phyloP scores from a whole-genome alignment of 2,329 filamentous ascomycete species.

The Monosporascus cannonballus region DNA sequence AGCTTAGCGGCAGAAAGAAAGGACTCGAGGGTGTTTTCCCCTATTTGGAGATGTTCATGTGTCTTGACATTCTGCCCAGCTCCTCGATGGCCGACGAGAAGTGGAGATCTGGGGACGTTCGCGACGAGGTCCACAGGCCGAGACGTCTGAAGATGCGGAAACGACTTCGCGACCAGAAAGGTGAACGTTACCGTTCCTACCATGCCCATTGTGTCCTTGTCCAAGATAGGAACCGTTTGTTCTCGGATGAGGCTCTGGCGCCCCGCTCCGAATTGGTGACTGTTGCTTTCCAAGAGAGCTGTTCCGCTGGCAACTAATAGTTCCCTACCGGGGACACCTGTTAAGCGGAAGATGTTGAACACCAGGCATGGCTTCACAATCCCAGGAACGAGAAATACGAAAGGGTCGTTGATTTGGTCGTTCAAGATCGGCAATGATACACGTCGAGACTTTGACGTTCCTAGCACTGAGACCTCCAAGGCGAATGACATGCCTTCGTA shows the following conservation, averaged over 20 bases:
- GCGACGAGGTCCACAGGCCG: too few relatives aligned
- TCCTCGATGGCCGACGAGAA: slow-evolving; percentile 30
- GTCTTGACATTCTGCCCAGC: slow-evolving; percentile 22
- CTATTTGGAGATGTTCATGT: slow-evolving; percentile 27
- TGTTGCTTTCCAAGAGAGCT: slow-evolving; percentile 18
- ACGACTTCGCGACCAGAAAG: slow-evolving; percentile 24
- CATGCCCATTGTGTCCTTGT: slow-evolving; percentile 20
- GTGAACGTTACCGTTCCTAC: slow-evolving; percentile 29
- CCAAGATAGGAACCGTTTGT: slow-evolving; percentile 25
- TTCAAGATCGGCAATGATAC: slow-evolving; percentile 20
- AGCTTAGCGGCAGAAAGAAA: slow-evolving; percentile 27
- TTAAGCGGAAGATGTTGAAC: slow-evolving; percentile 14
- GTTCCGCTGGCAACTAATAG: slow-evolving; percentile 21
- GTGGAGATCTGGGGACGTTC: background rate
- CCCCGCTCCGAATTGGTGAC: slow-evolving; percentile 16
- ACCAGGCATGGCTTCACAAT: slow-evolving; percentile 6
- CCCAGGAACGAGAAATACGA: slow-evolving; percentile 14
- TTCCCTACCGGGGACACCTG: background rate
- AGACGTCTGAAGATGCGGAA: slow-evolving; percentile 1
- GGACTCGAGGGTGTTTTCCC: slow-evolving; percentile 32
- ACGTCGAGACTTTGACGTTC: background rate
- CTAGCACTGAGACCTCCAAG: slow-evolving; percentile 7
- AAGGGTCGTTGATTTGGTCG: slow-evolving; percentile 15
- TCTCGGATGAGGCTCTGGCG: slow-evolving; percentile 28
- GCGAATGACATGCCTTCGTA: background rate